phyloP scores from a whole-genome alignment of 148 eudicot species.

The Agrostemma githago region DNA sequence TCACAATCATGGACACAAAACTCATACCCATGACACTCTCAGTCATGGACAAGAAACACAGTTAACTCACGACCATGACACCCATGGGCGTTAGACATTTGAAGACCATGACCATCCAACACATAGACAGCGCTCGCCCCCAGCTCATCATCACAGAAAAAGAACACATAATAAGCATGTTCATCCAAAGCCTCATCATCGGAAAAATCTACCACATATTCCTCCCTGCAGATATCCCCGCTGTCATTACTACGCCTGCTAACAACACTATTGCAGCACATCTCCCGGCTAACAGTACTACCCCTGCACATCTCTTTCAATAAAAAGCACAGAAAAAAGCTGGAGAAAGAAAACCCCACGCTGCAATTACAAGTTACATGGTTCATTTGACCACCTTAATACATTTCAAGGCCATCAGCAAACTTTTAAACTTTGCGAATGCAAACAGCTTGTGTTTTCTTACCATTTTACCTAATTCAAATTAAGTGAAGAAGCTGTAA shows the following conservation, averaged over 20 bases:
- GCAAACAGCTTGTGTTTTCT: constrained; percentile 16
- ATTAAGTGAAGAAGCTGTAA: constrained; percentile 5
- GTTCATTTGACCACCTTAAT: background rate
- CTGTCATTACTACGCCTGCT: too few relatives aligned
- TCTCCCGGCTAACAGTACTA: background rate
- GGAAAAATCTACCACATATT: constrained; percentile 12
- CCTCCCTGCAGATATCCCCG: background rate
- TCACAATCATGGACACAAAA: too few relatives aligned
- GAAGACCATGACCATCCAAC: constrained; percentile 13
- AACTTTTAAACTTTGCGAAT: constrained; percentile 22
- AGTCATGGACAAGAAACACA: background rate
- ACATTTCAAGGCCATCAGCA: background rate
- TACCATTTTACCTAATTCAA: constrained; percentile 10
- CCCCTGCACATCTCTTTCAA: constrained; percentile 9
- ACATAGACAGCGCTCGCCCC: constrained; percentile 3
- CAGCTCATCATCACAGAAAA: constrained; percentile 9
- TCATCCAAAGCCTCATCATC: background rate
- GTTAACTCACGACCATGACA: constrained; percentile 11
- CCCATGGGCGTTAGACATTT: constrained; percentile 10
- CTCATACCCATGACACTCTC: background rate
- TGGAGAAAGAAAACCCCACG: background rate
- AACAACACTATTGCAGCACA: too few relatives aligned
- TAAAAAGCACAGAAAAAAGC: constrained; percentile 1
- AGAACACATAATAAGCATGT: background rate
- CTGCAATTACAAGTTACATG: background rate